Percentiles rank a stretch among this genome's conserved stretches.
Evolutionary conservation across 495 filamentous ascomycete species (phyloP).

Genomic region (Neurospora cerealis): DNA sequence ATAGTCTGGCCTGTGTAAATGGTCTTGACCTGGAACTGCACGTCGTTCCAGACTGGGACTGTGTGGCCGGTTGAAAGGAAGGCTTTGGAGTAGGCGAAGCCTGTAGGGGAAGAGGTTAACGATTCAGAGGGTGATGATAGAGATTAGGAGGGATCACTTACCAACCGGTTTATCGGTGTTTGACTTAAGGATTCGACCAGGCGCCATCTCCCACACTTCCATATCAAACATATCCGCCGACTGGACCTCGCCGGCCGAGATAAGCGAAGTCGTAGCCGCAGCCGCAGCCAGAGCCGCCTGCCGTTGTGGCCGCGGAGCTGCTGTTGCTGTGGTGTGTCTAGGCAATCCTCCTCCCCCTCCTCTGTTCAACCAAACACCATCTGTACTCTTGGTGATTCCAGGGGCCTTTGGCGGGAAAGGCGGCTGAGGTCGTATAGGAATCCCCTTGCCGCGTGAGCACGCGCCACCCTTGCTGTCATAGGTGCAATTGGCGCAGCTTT

Average conservation of each 20-base stretch:
- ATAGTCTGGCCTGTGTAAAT: slow-evolving; percentile 17
- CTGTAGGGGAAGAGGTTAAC: neutral
- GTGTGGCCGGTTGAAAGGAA: slow-evolving; percentile 20
- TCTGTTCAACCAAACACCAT: neutral
- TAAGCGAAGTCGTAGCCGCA: neutral
- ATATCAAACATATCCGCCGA: slow-evolving; percentile 22
- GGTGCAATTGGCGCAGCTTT: slow-evolving; percentile 12
- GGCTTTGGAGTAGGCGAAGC: slow-evolving; percentile 30
- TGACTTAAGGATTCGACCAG: slow-evolving; percentile 15
- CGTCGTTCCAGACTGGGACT: slow-evolving; percentile 19
- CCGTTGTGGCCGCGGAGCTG: neutral
- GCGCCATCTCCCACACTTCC: slow-evolving; percentile 28
- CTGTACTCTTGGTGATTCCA: neutral
- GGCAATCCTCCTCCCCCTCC: neutral
- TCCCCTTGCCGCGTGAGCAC: neutral
- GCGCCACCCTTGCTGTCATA: slow-evolving; percentile 6
- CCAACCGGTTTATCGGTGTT: neutral
- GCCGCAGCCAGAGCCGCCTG: neutral
- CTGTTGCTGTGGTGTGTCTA: neutral
- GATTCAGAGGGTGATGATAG: neutral
- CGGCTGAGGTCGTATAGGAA: neutral
- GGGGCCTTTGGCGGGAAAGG: neutral
- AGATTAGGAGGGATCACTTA: neutral
- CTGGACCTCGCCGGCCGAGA: slow-evolving; percentile 4
- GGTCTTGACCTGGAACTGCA: slow-evolving; percentile 25